phyloP scores from a whole-genome alignment of 345 rosid species.

The Heritiera littoralis region DNA sequence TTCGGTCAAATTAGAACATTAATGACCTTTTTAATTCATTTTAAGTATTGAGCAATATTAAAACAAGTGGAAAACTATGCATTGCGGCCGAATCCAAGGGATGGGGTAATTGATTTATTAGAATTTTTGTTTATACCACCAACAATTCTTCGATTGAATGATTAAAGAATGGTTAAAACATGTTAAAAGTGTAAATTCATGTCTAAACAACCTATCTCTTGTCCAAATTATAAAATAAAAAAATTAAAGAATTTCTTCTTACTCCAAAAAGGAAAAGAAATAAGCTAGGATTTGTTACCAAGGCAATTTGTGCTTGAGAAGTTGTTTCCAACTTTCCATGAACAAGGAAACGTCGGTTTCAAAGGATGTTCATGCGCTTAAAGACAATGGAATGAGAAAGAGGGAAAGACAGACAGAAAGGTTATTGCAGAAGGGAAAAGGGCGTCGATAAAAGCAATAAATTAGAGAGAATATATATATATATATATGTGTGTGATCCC shows the following conservation, averaged over 20 bases:
- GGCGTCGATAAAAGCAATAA: neutral
- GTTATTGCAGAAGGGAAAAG: neutral
- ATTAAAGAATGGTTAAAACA: no score
- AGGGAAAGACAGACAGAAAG: neutral
- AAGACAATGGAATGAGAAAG: neutral
- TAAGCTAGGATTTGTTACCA: neutral
- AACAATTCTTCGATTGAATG: no score
- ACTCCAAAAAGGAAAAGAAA: neutral
- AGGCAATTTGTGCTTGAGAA: slow-evolving; percentile 8
- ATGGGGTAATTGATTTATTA: no score
- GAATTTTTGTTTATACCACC: neutral
- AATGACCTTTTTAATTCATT: no score
- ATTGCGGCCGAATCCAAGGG: neutral
- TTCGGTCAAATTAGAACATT: no score
- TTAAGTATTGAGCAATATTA: neutral
- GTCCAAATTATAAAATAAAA: no score
- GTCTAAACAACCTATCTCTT: no score
- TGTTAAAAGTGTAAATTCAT: no score
- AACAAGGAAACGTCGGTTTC: slow-evolving; percentile 21
- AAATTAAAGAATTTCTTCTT: no score
- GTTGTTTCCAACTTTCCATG: neutral
- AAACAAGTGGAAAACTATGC: neutral
- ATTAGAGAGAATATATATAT: slow-evolving; percentile 4
- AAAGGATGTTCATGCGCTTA: neutral
- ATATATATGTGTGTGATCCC: neutral